Evolutionary conservation across 2,329 filamentous ascomycete species (phyloP).

Genomic region (Monosporascus ibericus): DNA sequence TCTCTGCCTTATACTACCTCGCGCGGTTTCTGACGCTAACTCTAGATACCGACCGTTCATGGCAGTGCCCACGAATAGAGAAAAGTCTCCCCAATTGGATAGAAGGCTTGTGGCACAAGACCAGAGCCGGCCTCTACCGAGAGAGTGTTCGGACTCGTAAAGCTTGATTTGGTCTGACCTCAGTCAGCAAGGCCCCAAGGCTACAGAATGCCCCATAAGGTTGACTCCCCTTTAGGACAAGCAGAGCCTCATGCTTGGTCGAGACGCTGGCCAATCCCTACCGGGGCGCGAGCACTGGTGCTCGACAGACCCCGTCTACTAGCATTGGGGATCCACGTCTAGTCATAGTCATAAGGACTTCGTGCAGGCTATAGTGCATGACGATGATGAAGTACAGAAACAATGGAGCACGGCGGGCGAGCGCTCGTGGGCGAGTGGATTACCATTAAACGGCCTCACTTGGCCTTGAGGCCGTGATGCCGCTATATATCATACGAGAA

Average conservation of each 20-base stretch:
- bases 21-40: background rate
- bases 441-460: background rate
- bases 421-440: background rate
- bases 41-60: background rate
- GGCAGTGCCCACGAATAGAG: background rate
- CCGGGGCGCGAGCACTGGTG: background rate
- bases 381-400: background rate
- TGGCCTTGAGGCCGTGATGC: background rate
- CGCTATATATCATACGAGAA: background rate
- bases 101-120: background rate
- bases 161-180: background rate
- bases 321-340: background rate
- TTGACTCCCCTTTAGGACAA: background rate
- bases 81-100: background rate
- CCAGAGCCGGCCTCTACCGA: background rate
- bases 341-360: background rate
- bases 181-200: background rate
- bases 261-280: background rate
- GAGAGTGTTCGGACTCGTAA: background rate
- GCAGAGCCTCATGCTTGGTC: background rate
- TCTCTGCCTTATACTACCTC: background rate
- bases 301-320: background rate
- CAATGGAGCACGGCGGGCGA: background rate
- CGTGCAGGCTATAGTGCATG: background rate
- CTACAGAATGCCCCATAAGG: background rate